phyloP scores from a whole-genome alignment of 2,329 filamentous ascomycete species.

The Malbranchea cinnamomea region DNA sequence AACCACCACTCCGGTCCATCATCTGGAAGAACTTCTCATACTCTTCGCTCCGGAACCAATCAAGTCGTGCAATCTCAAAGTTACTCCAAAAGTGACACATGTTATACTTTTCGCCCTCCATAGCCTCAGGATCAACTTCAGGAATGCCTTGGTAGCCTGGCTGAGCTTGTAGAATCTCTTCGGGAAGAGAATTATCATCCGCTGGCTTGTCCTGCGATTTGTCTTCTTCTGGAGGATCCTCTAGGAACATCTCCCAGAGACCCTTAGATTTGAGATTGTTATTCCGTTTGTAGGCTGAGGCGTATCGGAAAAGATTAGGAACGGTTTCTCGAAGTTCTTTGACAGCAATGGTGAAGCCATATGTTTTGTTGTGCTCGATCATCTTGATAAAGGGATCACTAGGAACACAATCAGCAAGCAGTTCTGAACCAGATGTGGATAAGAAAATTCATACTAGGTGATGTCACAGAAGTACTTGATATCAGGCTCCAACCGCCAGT shows the following conservation, averaged over 20 bases:
- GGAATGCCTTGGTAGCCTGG: slow-evolving; percentile 55
- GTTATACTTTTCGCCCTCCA: slow-evolving; percentile 98
- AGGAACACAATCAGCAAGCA: slow-evolving; percentile 15
- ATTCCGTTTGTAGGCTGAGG: slow-evolving; percentile 89
- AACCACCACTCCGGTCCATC: slow-evolving; percentile 96
- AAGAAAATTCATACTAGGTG: slow-evolving; percentile 57
- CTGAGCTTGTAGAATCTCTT: slow-evolving; percentile 67
- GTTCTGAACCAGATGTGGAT: background rate
- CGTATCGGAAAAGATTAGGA: slow-evolving; percentile 96
- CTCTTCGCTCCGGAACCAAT: slow-evolving; percentile 93
- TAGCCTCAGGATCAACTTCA: slow-evolving; percentile 75
- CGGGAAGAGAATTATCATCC: slow-evolving; percentile 57
- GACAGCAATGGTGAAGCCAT: slow-evolving; percentile 96
- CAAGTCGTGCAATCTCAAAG: slow-evolving; percentile 88
- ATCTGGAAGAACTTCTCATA: slow-evolving; percentile 98
- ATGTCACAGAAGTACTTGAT: slow-evolving; percentile 99
- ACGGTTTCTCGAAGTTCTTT: slow-evolving; percentile 97
- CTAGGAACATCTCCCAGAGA: slow-evolving; percentile 96
- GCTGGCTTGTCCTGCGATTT: slow-evolving; percentile 30
- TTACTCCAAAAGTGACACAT: slow-evolving; percentile 99
- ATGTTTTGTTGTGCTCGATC: slow-evolving; percentile 90
- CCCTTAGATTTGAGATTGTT: slow-evolving; percentile 85
- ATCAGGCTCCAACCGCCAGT: slow-evolving; percentile 97
- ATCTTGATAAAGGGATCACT: slow-evolving; percentile 94
- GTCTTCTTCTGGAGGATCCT: slow-evolving; percentile 37